A percentile compares a stretch with the other conserved stretches of the same genome.
phyloP scores from a whole-genome alignment of 2,329 filamentous ascomycete genomes.

The Monosporascus sp. region DNA sequence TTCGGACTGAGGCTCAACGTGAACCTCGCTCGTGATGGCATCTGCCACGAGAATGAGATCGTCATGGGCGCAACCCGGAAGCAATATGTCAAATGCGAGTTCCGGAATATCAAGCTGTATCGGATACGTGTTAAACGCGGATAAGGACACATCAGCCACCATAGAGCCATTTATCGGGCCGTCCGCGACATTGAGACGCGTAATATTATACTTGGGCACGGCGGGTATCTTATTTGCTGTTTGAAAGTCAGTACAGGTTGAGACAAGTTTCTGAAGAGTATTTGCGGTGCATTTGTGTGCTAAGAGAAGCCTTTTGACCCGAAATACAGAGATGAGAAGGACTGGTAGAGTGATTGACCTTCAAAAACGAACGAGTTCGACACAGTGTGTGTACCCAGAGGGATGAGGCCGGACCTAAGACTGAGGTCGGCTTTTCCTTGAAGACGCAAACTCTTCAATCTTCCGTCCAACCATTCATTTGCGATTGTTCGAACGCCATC shows the following conservation, averaged over 20 bases:
- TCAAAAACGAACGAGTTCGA: slow-evolving; percentile 72
- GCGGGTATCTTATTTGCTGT: slow-evolving; percentile 65
- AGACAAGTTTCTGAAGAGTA: slow-evolving; percentile 7
- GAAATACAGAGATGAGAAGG: slow-evolving; percentile 56
- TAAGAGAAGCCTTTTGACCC: slow-evolving; percentile 48
- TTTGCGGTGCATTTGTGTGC: slow-evolving; percentile 14
- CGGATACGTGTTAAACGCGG: slow-evolving; percentile 71
- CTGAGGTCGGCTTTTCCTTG: slow-evolving; percentile 67
- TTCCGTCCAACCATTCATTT: slow-evolving; percentile 83
- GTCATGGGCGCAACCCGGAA: slow-evolving; percentile 69
- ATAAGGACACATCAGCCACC: slow-evolving; percentile 71
- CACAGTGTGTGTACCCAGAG: slow-evolving; percentile 70
- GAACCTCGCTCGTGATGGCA: slow-evolving; percentile 61
- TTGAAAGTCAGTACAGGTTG: slow-evolving; percentile 31
- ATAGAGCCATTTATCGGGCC: slow-evolving; percentile 57
- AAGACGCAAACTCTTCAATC: slow-evolving; percentile 64
- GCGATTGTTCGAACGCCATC: slow-evolving; percentile 74
- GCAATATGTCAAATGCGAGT: slow-evolving; percentile 77
- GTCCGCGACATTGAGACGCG: slow-evolving; percentile 74
- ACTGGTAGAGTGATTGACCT: slow-evolving; percentile 70
- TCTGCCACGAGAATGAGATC: slow-evolving; percentile 76
- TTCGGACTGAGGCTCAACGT: slow-evolving; percentile 61
- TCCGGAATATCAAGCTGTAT: slow-evolving; percentile 71
- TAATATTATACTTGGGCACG: slow-evolving; percentile 78
- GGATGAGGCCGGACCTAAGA: slow-evolving; percentile 73